Conservation (phyloP, 2,329 filamentous ascomycete species). For the Trichophyton schoenleinii region DNA sequence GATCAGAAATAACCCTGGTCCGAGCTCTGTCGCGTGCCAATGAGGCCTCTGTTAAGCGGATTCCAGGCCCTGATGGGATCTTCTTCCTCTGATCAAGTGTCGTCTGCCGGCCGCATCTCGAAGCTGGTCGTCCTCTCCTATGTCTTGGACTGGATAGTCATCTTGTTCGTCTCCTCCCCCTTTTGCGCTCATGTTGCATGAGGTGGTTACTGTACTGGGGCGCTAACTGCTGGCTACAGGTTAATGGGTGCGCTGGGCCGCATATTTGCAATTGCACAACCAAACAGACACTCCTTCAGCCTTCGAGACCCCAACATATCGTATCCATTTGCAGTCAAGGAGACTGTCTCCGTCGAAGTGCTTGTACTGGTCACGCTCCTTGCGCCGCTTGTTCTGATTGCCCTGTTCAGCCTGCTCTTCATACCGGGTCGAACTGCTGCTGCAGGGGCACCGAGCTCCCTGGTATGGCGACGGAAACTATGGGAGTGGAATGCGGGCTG, state of each 20-base stretch:
- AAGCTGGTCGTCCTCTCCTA: constrained; percentile 52
- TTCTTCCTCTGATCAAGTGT: background rate
- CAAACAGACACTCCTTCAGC: constrained; percentile 59
- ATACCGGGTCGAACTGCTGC: constrained; percentile 62
- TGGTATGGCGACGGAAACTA: constrained; percentile 59
- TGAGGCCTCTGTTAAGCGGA: background rate
- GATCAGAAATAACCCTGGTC: background rate
- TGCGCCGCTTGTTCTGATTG: constrained; percentile 55
- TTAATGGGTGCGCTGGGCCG: constrained; percentile 47
- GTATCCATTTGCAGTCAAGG: constrained; percentile 56
- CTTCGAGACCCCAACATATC: constrained; percentile 65
- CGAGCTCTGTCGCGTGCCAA: background rate
- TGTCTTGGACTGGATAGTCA: constrained; percentile 60
- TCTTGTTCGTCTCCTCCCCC: constrained; percentile 35
- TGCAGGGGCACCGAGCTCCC: constrained; percentile 41
- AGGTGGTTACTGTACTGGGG: background rate
- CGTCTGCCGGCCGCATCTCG: constrained; percentile 23
- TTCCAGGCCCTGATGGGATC: constrained; percentile 6
- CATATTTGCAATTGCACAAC: constrained; percentile 46
- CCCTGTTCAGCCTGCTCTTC: constrained; percentile 53
- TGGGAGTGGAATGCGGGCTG: constrained; percentile 85
- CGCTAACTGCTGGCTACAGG: constrained; percentile 21
- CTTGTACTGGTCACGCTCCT: constrained; percentile 52
- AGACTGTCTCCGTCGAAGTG: constrained; percentile 58
- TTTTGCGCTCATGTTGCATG: background rate